Evolutionary conservation across 2,329 filamentous ascomycete species (phyloP).

Genomic region (Metarhizium anisopliae): DNA sequence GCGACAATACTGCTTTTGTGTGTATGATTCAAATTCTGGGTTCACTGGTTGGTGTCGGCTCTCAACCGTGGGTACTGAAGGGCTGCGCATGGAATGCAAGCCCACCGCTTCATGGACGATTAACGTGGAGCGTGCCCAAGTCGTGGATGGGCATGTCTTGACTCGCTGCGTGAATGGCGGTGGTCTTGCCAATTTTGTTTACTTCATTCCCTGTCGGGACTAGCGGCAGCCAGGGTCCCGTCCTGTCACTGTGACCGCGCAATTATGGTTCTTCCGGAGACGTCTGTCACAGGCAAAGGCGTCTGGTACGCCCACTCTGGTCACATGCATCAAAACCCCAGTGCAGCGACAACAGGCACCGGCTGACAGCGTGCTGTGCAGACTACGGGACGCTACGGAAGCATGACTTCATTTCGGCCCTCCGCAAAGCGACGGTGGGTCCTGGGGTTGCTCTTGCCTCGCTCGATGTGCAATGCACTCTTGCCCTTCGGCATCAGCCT

Average conservation of each 20-base stretch:
- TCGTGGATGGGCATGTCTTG: background rate
- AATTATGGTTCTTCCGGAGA: slow-evolving; percentile 8
- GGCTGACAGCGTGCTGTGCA: no score
- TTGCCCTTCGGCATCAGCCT: slow-evolving; percentile 5
- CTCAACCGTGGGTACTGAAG: background rate
- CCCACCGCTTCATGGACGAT: slow-evolving; percentile 8
- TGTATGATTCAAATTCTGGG: background rate
- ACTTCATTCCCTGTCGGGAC: slow-evolving; percentile 16
- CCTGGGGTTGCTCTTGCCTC: background rate
- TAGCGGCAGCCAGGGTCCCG: slow-evolving; percentile 10
- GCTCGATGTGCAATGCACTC: background rate
- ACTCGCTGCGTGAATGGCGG: slow-evolving; percentile 1
- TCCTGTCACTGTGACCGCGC: background rate
- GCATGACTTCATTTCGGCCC: slow-evolving; percentile 1
- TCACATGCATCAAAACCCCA: background rate
- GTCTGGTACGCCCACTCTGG: background rate
- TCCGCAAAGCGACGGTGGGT: background rate
- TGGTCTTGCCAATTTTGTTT: slow-evolving; percentile 16
- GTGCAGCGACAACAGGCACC: background rate
- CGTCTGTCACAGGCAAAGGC: no score
- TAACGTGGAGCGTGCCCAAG: slow-evolving; percentile 3
- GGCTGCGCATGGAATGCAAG: slow-evolving; percentile 1
- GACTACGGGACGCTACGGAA: background rate
- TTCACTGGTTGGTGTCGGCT: background rate
- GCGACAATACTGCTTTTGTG: slow-evolving; percentile 19